Evolutionary conservation across 306 rosid genomes (phyloP), one percentile per base, ranked within the genome.

Genomic region (Rosa persica): DNA sequence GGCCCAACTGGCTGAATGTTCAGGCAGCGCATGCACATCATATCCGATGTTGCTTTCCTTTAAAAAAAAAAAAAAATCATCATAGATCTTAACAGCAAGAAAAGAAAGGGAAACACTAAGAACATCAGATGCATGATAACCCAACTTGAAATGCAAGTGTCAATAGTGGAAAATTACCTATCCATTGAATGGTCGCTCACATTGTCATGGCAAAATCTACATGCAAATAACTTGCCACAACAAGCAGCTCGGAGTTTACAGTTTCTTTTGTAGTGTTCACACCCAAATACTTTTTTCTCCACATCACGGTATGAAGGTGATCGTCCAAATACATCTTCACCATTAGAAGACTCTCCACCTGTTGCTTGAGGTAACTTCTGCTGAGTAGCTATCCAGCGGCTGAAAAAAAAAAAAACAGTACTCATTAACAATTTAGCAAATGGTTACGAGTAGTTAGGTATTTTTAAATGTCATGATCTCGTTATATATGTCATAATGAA

Each of bases 311-410:
- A 96, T 54, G 98, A 87, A 68, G 92, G 92, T 23, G 85, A 74
- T 38, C 76, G 76, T 78, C 94, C 98, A 77, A 80, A 86, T 77
- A 88, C 84, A 75, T 89, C 91, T 85, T 91, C 96, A 78, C 87
- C 86, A 75, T 81, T 88, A 47, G 93, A 84, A 54, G 91, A 85
- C 60, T 90, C 97, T 69, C 87, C 93, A 42, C 83, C 83, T 78
- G 72, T 72, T 75, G 80, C 82, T 85, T 92, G 91, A 66, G 97
- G 96, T 80, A 83, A 84, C 87, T 96, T 96, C 88, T 96, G 99
- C 86, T 96, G 99, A 44, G 98, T 81, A 48, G 99, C 96, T 81
- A 96, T 96, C 99, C 99, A 96, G 67, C 97, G 99, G 83, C 99
- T 96, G 75, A 84, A 83, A 81, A 76, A 84, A 83, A 81, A 55